Base-by-base conservation (phyloP, 2,329 filamentous ascomycete genomes). In the Stromatinia cepivora region DNA sequence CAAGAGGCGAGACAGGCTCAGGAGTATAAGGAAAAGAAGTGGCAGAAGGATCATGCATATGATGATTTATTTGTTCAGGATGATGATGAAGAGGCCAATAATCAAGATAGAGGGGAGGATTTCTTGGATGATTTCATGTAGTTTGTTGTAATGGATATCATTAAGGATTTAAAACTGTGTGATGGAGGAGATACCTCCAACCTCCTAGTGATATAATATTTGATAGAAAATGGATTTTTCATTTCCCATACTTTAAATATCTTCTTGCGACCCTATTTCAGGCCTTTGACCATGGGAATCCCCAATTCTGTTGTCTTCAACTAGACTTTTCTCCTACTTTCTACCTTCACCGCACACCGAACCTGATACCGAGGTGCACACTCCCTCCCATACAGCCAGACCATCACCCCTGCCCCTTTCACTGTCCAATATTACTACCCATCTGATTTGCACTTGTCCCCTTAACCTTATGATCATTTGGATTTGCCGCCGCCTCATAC, bases 21-120 rank as follows among this genome's bases (percentile, higher is more conserved):
- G 80, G 92, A 97, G 82, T 86, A 92, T 73, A 91, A 92, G 80
- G 90, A 96, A 80, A 87, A 94, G 81, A 96, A 96, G 80, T 97
- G 89, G 85, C 92, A 97, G 81, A 95, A 95, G 81, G 93, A 97
- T n/a, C 94, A 99, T 81, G 94, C 94, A 2, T 99, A 99, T 80
- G 95, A 98, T 78, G 93, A 97, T 59, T 81, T 97, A 67, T 93
- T 97, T 80, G 88, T 87, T 6, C 92, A 97, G 70, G 90, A 91
- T 75, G 85, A 97, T 82, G 88, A 88, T 56, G 82, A 80, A 31
- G 82, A 80, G 31, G 88, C 88, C 68, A 97, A 90, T 82, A 99
- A 99, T 80, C 92, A 97, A 81, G 89, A 97, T 77, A 87, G 93
- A 20, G 85, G 86, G 72, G 87, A 88, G 70, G 84, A 92, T 78